phyloP scores from a whole-genome alignment of 495 filamentous ascomycete genomes.

The Umbilicaria muhlenbergii region DNA sequence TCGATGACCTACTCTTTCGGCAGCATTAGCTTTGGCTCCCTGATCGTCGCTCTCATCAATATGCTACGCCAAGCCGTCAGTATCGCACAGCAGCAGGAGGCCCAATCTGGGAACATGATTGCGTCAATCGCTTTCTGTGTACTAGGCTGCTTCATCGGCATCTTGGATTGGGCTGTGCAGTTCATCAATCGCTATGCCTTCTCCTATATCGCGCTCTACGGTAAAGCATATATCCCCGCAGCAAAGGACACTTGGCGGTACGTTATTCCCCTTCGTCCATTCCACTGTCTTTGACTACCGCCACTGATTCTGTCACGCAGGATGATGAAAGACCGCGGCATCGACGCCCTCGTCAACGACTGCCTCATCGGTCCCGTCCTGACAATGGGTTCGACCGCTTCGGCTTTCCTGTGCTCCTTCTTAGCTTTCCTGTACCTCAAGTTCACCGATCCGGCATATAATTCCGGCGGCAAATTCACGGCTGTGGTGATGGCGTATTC shows the following conservation, averaged over 20 bases:
- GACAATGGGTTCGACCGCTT: conserved; percentile 71
- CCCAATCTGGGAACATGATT: conserved; percentile 50
- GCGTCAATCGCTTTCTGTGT: conserved; percentile 53
- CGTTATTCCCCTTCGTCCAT: conserved; percentile 10
- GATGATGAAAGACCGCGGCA: conserved; percentile 81
- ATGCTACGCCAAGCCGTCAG: conserved; percentile 63
- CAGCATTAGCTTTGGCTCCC: conserved; percentile 69
- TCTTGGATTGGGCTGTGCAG: conserved; percentile 74
- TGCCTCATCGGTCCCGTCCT: conserved; percentile 82
- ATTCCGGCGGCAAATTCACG: conserved; percentile 50
- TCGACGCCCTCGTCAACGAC: conserved; percentile 81
- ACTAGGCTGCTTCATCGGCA: conserved; percentile 55
- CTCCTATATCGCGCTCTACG: conserved; percentile 82
- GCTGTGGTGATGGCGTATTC: conserved; percentile 69
- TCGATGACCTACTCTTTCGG: conserved; percentile 83
- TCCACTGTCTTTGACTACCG: not conserved
- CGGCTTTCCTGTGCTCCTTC: conserved; percentile 67
- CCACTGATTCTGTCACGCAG: conserved; percentile 11
- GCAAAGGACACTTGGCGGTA: conserved; percentile 75
- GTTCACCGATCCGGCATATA: conserved; percentile 67
- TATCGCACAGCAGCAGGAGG: conserved; percentile 49
- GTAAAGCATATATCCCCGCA: conserved; percentile 67
- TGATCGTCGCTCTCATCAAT: conserved; percentile 80
- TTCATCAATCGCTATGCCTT: conserved; percentile 67
- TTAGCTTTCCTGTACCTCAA: conserved; percentile 74